phyloP scores from a whole-genome alignment of 768 basidiomycete genomes.

The Boletus speciosus region DNA sequence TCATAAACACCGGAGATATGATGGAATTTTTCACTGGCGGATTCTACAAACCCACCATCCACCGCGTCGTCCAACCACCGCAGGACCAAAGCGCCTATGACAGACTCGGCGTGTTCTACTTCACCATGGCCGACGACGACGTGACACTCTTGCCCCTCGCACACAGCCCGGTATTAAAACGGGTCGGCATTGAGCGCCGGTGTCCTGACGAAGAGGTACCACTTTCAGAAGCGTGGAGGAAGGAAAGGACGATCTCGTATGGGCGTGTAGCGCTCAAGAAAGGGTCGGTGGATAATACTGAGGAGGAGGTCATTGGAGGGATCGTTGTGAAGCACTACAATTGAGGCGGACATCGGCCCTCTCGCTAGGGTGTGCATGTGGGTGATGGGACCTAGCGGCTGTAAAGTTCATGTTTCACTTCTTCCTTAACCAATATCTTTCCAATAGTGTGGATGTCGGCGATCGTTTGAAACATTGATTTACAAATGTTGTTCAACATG shows the following conservation, averaged over 20 bases:
- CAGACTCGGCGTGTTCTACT: constrained; percentile 57
- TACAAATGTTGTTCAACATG: too few species aligned
- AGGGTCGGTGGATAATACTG: too few species aligned
- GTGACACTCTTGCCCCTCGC: constrained; percentile 42
- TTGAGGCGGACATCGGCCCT: constrained; percentile 17
- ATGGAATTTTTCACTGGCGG: constrained; percentile 58
- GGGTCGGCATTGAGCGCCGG: constrained; percentile 36
- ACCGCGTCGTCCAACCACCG: constrained; percentile 59
- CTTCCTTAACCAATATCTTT: too few species aligned
- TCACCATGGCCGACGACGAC: constrained; percentile 49
- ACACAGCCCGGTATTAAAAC: constrained; percentile 48
- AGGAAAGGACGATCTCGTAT: constrained; percentile 47
- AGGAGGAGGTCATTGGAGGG: constrained; percentile 54
- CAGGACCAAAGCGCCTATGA: constrained; percentile 44
- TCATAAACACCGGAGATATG: constrained; percentile 58
- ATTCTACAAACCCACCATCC: constrained; percentile 55
- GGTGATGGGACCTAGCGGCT: too few species aligned
- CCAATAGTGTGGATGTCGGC: too few species aligned
- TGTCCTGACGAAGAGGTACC: constrained; percentile 41
- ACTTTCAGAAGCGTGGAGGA: constrained; percentile 50
- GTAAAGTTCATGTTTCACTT: too few species aligned
- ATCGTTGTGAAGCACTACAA: constrained; percentile 58
- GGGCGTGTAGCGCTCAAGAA: constrained; percentile 45
- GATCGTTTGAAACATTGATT: too few species aligned
- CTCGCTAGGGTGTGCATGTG: too few species aligned